These are phyloP conservation scores for Lodderomyces parapsilosis DNA, from an alignment of 1,139 yeast genomes.

Conservation along the genomic window DNA sequence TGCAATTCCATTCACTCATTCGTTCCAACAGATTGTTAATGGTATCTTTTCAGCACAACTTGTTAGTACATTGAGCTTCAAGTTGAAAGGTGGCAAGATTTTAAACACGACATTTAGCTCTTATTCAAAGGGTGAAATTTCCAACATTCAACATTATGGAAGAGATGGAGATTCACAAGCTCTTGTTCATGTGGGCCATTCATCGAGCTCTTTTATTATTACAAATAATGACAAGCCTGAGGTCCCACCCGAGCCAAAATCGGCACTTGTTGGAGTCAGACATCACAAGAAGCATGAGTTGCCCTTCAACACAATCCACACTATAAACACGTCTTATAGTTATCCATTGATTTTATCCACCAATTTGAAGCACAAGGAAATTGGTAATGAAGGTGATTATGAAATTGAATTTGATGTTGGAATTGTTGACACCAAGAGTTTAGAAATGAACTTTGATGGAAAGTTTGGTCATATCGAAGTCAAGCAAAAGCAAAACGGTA, in stretches of 20 bases:
- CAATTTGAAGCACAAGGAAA: conserved; percentile 9
- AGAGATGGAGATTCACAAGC: conserved; percentile 31
- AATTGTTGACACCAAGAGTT: conserved; percentile 17
- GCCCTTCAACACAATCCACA: conserved; percentile 16
- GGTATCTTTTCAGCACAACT: conserved; percentile 31
- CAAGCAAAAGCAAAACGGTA: conserved; percentile 39
- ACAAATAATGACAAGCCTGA: conserved; percentile 15
- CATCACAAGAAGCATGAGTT: conserved; percentile 1
- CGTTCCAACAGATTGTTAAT: conserved; percentile 35
- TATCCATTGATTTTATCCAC: conserved; percentile 25
- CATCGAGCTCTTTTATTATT: conserved; percentile 20
- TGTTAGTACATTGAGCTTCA: conserved; percentile 30
- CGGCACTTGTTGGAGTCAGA: neutral
- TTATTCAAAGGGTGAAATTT: conserved; percentile 26
- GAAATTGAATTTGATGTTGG: conserved; percentile 21
- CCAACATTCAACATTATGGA: conserved; percentile 33
- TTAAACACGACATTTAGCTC: conserved; percentile 27
- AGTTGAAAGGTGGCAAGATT: conserved; percentile 32
- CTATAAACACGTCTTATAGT: conserved; percentile 16
- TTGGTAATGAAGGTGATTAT: conserved; percentile 13
- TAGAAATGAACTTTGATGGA: conserved; percentile 20
- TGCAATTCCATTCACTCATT: conserved; percentile 32
- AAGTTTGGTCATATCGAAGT: conserved; percentile 18
- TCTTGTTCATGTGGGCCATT: conserved; percentile 27
- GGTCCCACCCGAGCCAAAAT: conserved; percentile 5